A percentile compares a stretch with the other conserved stretches of the same genome.
phyloP scores from a whole-genome alignment of 169 alveolate genomes.

The Cryptosporidium bovis region DNA sequence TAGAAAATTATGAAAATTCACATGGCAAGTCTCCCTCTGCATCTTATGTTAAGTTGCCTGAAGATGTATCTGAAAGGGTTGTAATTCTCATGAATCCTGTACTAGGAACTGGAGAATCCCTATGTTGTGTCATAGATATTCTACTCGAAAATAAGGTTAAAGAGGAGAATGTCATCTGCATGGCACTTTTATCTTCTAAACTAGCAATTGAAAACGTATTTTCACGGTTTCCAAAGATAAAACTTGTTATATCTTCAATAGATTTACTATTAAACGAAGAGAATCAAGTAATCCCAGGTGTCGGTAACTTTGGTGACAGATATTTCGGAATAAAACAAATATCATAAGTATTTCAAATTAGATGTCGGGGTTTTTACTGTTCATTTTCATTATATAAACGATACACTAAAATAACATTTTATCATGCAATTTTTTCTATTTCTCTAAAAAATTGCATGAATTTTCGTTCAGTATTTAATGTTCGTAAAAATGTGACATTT shows the following conservation, averaged over 20 bases:
- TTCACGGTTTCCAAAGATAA: slow-evolving; percentile 78
- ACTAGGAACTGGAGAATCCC: slow-evolving; percentile 86
- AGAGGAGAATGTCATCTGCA: slow-evolving; percentile 82
- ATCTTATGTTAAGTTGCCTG: slow-evolving; percentile 78
- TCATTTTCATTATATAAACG: too few species aligned
- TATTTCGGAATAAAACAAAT: slow-evolving; percentile 81
- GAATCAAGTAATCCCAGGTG: slow-evolving; percentile 82
- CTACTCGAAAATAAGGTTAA: slow-evolving; percentile 80
- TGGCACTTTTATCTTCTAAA: slow-evolving; percentile 82
- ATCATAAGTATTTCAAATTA: background rate
- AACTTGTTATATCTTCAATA: slow-evolving; percentile 80
- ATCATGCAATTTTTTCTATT: slow-evolving; percentile 2
- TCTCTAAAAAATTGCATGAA: background rate
- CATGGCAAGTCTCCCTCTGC: background rate
- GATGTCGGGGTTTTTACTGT: too few species aligned
- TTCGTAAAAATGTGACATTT: background rate
- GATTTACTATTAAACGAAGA: slow-evolving; percentile 80
- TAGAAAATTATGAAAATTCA: slow-evolving; percentile 24
- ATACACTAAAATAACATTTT: background rate
- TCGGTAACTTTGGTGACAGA: slow-evolving; percentile 88
- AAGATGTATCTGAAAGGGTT: slow-evolving; percentile 78
- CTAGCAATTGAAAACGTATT: slow-evolving; percentile 79
- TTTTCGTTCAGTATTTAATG: background rate
- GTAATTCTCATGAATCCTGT: slow-evolving; percentile 85
- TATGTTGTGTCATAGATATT: slow-evolving; percentile 78